Base-by-base conservation (phyloP, 441 rosid species). In the Metrosideros polymorpha region DNA sequence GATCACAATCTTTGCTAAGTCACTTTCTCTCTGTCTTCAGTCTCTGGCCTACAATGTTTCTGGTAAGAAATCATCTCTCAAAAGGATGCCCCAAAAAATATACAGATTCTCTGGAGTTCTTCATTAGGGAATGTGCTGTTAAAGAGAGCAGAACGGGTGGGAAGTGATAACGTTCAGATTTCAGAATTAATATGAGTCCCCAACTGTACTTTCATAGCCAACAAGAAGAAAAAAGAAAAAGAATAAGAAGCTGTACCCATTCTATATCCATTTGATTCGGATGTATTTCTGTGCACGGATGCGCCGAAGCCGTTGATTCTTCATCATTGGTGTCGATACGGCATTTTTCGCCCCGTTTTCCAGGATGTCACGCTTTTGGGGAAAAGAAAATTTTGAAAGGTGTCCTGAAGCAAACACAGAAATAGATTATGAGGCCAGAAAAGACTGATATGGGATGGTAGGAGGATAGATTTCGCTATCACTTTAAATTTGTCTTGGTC, bases 381-480 rank as follows among this genome's bases (percentile, higher is more conserved):
- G 43, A 5, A 66, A 10, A 57, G 55, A 9, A 84, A 84, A 13
- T 14, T 32, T 39, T 22, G n/a, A 22, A 71, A n/a, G n/a, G 79
- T 71, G 27, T 71, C n/a, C 77, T 10, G 47, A 22, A 71, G 79
- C 79, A 39, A 71, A 45, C 43, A 27, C 12, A n/a, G 56, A 19
- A 19, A 9, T 55, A 84, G 39, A 71, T 86, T 89, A 84, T 88
- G 94, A 88, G 92, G 94, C 91, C 87, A 83, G 61, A 82, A 86
- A 82, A 39, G 82, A 57, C 54, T 85, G 85, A 49, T 66, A 85
- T n/a, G 82, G 89, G 85, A 7, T 54, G 25, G 22, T 88, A 86
- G 49, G 84, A 77, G 79, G 92, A 89, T 90, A 87, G 71, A 89
- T 87, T 86, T 91, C 89, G 55, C 92, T 83, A 22, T 89, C 93